Evolutionary conservation across 495 filamentous ascomycete species (phyloP), one percentile per base, ranked within the genome.

Genomic region (Hyaloscypha bicolor): DNA sequence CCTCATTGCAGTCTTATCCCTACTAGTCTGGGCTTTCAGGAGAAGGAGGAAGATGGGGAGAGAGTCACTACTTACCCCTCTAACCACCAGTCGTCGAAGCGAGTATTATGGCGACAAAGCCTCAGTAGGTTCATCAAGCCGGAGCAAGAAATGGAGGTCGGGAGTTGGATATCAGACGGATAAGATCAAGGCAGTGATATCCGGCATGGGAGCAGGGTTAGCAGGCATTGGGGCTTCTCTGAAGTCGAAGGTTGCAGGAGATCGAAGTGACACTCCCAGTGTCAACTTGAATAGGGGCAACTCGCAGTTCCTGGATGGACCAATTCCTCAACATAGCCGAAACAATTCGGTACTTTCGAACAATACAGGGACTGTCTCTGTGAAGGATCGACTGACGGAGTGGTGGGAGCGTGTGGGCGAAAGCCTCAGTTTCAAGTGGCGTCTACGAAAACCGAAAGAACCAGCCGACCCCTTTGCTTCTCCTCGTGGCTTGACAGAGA

Each of bases 261-360:
- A 69, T 31, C 73, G 71, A 64, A 74, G 76, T 8, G 74, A 75
- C 9, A 71, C 62, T 0, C 80, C 79, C 0, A 83, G 78, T 30
- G 79, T 83, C 37, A 81, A 84, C 65, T 73, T 83, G 35, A 77
- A 84, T 72, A 74, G 79, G 45, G 81, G 82, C 14, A 83, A 78
- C 65, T 85, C 82, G 4, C 83, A 84, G 65, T 85, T 83, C 69
- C 75, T 82, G 31, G 78, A 81, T 59, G 71, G 68, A 1, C 69
- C 72, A 19, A 70, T 78, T 12, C 69, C 63, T 52, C 71, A 73
- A 48, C 78, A 79, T 69, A 81, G 79, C 61, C 78, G 77, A n/a
- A 75, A 72, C 57, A 76, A 75, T 57, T 70, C 68, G 14, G 55
- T 69, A 14, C 42, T 66, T 9, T 69, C 69, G 48, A 37, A 63